Evolutionary conservation across 306 rosid genomes (phyloP).

Genomic region (Rosa lucieae): DNA sequence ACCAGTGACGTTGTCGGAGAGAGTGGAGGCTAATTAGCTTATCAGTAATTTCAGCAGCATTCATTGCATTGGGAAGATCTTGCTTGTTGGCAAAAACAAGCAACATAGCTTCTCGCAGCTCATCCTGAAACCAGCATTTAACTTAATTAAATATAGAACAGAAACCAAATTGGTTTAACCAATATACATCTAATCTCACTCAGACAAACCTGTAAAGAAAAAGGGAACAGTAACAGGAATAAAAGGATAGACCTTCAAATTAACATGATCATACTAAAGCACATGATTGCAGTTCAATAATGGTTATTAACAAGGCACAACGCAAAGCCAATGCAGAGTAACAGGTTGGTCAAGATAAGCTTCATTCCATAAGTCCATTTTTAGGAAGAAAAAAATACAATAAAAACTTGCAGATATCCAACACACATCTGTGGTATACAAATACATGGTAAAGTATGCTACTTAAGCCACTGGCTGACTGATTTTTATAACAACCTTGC

Average conservation of each 20-base stretch:
- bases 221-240: neutral
- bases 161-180: neutral
- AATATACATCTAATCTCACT: neutral
- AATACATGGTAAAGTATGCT: neutral
- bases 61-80: slow-evolving; percentile 99
- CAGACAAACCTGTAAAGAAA: neutral
- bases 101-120: slow-evolving; percentile 90
- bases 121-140: slow-evolving; percentile 57
- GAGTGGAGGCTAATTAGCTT: slow-evolving; percentile 94
- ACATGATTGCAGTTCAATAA: neutral
- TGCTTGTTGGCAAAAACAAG: slow-evolving; percentile 99
- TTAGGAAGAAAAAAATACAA: neutral
- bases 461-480: neutral
- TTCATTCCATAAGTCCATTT: neutral
- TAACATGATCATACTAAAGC: neutral
- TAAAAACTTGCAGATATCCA: neutral
- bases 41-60: slow-evolving; percentile 99
- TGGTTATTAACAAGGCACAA: neutral
- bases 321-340: neutral
- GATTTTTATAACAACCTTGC: neutral
- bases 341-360: neutral
- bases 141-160: neutral
- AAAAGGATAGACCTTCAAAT: neutral
- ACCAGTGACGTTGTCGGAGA: slow-evolving; percentile 99
- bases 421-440: too few species aligned